A percentile compares a stretch with the other conserved stretches of the same genome.
phyloP scores from a whole-genome alignment of 1,284 basidiomycete genomes.

The Cryptococcus jaspeensis region DNA sequence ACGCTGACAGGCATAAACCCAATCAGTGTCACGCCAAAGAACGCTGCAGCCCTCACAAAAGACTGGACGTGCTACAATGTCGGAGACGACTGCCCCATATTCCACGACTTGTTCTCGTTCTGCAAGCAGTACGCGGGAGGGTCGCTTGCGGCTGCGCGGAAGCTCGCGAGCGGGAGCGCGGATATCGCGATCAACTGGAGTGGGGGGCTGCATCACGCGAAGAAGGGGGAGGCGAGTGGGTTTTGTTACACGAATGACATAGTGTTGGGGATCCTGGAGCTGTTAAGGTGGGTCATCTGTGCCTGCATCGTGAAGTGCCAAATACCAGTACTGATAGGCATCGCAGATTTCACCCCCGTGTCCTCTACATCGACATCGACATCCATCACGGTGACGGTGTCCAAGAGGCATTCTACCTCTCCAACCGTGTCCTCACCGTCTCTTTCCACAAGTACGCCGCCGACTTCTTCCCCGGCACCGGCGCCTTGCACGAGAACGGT shows the following conservation, averaged over 20 bases:
- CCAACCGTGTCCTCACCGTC: constrained; percentile 95
- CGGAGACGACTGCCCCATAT: constrained; percentile 91
- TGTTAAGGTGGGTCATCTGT: constrained; percentile 65
- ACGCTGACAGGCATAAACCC: not conserved
- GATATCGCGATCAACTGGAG: constrained; percentile 99
- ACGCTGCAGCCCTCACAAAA: constrained; percentile 58
- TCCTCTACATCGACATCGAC: constrained; percentile 95
- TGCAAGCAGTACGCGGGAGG: constrained; percentile 89
- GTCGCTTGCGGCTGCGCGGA: constrained; percentile 84
- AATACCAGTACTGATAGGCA: not conserved
- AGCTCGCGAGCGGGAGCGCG: constrained; percentile 77
- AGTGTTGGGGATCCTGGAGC: constrained; percentile 86
- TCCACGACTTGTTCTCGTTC: constrained; percentile 88
- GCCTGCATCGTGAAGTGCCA: not conserved
- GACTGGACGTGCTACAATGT: constrained; percentile 82
- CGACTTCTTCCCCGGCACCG: constrained; percentile 96
- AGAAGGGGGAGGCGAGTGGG: constrained; percentile 91
- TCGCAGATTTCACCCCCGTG: constrained; percentile 77
- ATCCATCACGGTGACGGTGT: constrained; percentile 97
- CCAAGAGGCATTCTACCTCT: constrained; percentile 96
- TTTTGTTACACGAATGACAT: constrained; percentile 98
- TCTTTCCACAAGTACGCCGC: constrained; percentile 99
- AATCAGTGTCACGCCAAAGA: constrained; percentile 43
- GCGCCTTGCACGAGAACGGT: constrained; percentile 83
- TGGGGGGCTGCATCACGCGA: constrained; percentile 91